Evolutionary conservation across 2,329 filamentous ascomycete genomes (phyloP), one percentile per base, ranked within the genome.

Genomic region (Beauveria caledonica): DNA sequence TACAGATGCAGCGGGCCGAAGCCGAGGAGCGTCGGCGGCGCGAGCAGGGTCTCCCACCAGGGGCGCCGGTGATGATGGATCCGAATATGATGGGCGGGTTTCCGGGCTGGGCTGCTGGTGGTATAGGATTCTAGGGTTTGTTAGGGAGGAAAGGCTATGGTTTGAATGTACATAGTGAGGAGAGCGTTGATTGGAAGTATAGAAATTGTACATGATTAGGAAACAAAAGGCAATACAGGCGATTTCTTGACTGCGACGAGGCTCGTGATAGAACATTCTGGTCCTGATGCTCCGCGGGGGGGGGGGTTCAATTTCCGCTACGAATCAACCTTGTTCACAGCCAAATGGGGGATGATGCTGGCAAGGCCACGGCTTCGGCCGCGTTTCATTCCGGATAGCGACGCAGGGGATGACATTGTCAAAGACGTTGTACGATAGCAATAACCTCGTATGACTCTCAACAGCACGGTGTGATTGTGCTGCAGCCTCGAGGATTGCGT

Each of bases 1-100:
- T 85, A 62, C 88, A 90, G 68, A 78, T 86, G 65, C 79, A 76
- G 33, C 78, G 81, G 56, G 68, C 65, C n/a, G 67, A 72, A 60
- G 67, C 66, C 23, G 70, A 74, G 33, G 68, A 73, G 27, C 71
- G 64, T 19, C 66, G 68, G 50, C 66, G 70, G 56, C 67, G 68
- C 59, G 69, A 71, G 46, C 71, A 73, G 62, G 70, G 68, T 5
- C 65, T 70, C 15, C 69, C 66, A 49, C 67, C 65, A 8, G 65
- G 65, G 36, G 66, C 63, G 39, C 66, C 63, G 27, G 62, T 60
- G 42, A 65, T n/a, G 68, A 66, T 39, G 65, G 54, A 42, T 62
- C 27, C 58, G 33, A 21, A 67, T 50, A 64, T 64, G 53, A 62
- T 65, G 44, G 69, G 69, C 46, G 66, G 63, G 15, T 73, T 75